Evolutionary conservation across 495 filamentous ascomycete genomes (phyloP).

Genomic region (Poronia punctata): DNA sequence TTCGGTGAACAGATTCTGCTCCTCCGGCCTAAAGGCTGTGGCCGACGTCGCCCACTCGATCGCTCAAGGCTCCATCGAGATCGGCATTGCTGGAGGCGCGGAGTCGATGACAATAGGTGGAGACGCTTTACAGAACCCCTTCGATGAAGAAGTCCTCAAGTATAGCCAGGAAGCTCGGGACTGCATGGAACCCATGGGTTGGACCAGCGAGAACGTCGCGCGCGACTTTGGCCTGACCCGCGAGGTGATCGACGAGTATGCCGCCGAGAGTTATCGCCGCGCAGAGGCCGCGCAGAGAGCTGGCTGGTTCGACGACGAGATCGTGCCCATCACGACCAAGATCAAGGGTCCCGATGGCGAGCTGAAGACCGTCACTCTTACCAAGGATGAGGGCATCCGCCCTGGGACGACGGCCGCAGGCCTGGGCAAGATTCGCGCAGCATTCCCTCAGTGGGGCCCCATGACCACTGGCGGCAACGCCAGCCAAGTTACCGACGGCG

Average conservation of each 20-base stretch:
- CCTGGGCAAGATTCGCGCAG: slow-evolving; percentile 77
- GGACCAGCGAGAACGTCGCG: slow-evolving; percentile 95
- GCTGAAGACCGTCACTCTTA: slow-evolving; percentile 66
- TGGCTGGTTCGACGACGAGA: slow-evolving; percentile 92
- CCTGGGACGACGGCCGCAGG: slow-evolving; percentile 81
- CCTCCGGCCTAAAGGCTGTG: slow-evolving; percentile 87
- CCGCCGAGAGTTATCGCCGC: slow-evolving; percentile 76
- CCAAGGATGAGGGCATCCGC: slow-evolving; percentile 80
- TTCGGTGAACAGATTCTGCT: slow-evolving; percentile 92
- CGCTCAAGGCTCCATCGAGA: slow-evolving; percentile 66
- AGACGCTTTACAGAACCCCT: slow-evolving; percentile 60
- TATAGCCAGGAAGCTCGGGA: slow-evolving; percentile 69
- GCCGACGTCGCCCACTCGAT: slow-evolving; percentile 94
- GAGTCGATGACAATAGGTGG: slow-evolving; percentile 77
- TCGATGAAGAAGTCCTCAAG: slow-evolving; percentile 68
- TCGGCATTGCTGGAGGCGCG: slow-evolving; percentile 81
- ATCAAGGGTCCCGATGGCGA: slow-evolving; percentile 82
- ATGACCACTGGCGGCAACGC: slow-evolving; percentile 91
- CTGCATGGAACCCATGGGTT: slow-evolving; percentile 93
- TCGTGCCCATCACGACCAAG: slow-evolving; percentile 72
- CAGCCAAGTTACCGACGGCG: slow-evolving; percentile 92
- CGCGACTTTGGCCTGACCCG: slow-evolving; percentile 80
- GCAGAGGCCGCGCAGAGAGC: slow-evolving; percentile 89
- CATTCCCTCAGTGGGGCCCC: slow-evolving; percentile 85
- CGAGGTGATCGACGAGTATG: slow-evolving; percentile 74